These are phyloP conservation scores for Sugiyamaella novakii DNA, from an alignment of 1,139 yeast species.

Conservation along the genomic window DNA sequence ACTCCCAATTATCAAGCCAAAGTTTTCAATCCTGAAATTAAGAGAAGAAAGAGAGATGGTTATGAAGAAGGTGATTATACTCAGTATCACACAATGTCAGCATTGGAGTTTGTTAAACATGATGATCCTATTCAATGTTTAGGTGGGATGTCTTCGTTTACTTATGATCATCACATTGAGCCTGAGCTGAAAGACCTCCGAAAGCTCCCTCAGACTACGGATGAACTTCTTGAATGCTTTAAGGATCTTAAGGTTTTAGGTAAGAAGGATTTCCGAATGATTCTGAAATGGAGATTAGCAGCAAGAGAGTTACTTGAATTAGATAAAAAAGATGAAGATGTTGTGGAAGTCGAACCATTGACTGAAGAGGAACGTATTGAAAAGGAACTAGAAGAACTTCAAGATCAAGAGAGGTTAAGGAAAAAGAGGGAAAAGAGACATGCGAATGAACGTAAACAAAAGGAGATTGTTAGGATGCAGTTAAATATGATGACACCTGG, in stretches of 20 bases:
- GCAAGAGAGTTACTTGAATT: constrained; percentile 79
- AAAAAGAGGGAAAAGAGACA: constrained; percentile 78
- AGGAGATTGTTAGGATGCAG: constrained; percentile 88
- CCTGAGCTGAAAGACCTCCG: constrained; percentile 72
- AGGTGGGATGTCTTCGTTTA: constrained; percentile 58
- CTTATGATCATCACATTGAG: constrained; percentile 56
- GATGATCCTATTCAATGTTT: constrained; percentile 84
- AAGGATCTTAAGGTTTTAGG: constrained; percentile 93
- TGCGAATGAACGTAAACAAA: constrained; percentile 80
- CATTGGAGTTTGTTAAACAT: constrained; percentile 75
- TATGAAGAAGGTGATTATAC: constrained; percentile 92
- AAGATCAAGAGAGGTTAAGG: constrained; percentile 69
- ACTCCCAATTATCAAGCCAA: constrained; percentile 82
- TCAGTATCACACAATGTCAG: constrained; percentile 69
- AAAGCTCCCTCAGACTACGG: constrained; percentile 72
- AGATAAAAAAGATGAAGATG: constrained; percentile 52
- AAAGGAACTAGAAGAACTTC: constrained; percentile 72
- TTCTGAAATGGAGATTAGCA: constrained; percentile 84
- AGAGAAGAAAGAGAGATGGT: constrained; percentile 91
- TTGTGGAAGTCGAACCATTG: constrained; percentile 64
- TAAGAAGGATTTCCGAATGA: constrained; percentile 82
- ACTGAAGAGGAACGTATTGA: constrained; percentile 91
- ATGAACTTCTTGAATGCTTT: constrained; percentile 77
- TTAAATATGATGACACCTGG: constrained; percentile 94
- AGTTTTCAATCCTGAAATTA: constrained; percentile 90